Conservation (phyloP, 176 grass and related monocot species). For the Sorghum bicolor region DNA sequence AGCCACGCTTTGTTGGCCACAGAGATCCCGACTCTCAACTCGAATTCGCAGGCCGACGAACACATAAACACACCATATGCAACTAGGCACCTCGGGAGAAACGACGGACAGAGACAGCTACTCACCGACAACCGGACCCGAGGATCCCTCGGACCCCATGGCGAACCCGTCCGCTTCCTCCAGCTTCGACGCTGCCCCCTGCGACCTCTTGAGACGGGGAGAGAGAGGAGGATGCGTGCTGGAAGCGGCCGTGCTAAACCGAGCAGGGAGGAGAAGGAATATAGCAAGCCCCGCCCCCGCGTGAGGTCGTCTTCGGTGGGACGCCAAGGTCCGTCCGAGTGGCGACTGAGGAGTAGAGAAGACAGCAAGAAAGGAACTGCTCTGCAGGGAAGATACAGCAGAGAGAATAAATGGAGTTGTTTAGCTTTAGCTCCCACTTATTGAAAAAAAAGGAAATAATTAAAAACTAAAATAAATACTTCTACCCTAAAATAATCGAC, state of each 20-base stretch:
- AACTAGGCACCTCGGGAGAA: background rate
- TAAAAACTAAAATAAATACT: no score
- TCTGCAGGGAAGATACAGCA: background rate
- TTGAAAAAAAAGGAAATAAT: no score
- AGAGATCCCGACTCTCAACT: background rate
- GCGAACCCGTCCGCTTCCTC: conserved; percentile 24
- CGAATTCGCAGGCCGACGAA: background rate
- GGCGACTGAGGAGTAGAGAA: background rate
- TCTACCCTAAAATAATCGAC: no score
- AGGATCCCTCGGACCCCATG: conserved; percentile 51
- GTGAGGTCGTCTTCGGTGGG: background rate
- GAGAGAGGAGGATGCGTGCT: background rate
- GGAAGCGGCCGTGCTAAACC: conserved; percentile 11
- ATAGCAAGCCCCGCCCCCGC: conserved; percentile 13
- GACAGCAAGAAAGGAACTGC: background rate
- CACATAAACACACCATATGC: background rate
- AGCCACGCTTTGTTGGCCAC: background rate
- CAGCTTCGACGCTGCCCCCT: conserved; percentile 5
- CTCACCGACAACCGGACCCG: conserved; percentile 45
- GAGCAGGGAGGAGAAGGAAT: conserved; percentile 23
- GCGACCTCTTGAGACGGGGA: background rate
- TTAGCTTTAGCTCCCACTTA: background rate
- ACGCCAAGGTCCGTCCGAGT: no score
- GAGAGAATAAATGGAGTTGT: background rate
- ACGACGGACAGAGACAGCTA: background rate